Evolutionary conservation across 768 basidiomycete species (phyloP).

Genomic region (Sporobolomyces pararoseus): DNA sequence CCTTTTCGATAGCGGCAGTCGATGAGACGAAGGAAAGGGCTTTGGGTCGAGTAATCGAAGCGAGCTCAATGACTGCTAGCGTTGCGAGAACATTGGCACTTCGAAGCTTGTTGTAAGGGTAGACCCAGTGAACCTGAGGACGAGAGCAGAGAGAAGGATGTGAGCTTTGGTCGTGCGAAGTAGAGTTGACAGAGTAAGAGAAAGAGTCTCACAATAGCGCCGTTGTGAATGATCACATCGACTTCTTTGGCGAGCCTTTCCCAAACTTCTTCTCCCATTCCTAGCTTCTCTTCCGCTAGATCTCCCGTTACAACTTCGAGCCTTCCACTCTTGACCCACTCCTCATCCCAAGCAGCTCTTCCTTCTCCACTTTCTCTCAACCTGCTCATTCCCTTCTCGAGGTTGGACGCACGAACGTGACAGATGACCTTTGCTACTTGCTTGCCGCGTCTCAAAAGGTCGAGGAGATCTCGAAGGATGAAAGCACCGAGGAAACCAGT

Average conservation of each 20-base stretch:
- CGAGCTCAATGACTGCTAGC: constrained; percentile 70
- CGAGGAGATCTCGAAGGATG: constrained; percentile 73
- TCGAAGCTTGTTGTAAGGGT: constrained; percentile 89
- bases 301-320: constrained; percentile 83
- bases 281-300: constrained; percentile 69
- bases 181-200: neutral
- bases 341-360: constrained; percentile 81
- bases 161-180: too few species aligned
- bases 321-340: constrained; percentile 65
- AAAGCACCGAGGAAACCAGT: constrained; percentile 97
- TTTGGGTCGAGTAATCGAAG: constrained; percentile 64
- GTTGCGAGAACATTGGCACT: constrained; percentile 90
- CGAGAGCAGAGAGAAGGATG: neutral
- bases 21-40: constrained; percentile 85
- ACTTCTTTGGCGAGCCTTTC: constrained; percentile 62
- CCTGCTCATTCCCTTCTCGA: constrained; percentile 63
- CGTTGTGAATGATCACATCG: constrained; percentile 87
- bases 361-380: constrained; percentile 69
- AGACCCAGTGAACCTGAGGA: constrained; percentile 91
- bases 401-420: constrained; percentile 71
- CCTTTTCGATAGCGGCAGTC: constrained; percentile 89
- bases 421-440: constrained; percentile 82
- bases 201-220: constrained; percentile 71
- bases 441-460: constrained; percentile 50
- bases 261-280: constrained; percentile 66